Evolutionary conservation across 352 stramenopile species (phyloP), one percentile per base, ranked within the genome.

Genomic region (Phytopythium ostracodes): DNA sequence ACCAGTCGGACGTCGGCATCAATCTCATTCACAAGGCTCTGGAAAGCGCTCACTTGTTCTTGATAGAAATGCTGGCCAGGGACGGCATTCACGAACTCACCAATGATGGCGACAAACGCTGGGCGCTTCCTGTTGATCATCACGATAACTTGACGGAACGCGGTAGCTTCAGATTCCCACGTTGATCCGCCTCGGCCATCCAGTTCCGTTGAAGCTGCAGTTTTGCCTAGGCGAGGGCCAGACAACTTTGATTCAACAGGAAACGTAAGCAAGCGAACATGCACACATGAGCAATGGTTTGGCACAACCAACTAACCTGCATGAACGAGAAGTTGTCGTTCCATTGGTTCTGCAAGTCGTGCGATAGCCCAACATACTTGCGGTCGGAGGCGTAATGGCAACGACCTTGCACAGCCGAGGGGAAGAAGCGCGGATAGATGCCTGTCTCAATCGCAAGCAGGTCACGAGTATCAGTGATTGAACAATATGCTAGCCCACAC

Each of bases 281-380:
- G 55, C 47, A 12, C 18, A 53, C 36, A 24, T 25, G 18, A 29
- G 40, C 22, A 12, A 33, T 17, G 52, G n/a, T 33, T 42, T 25
- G 9, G 15, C 47, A 38, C n/a, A 31, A 25, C 10, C 9, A 46
- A 56, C 72, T 22, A 64, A 89, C 81, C 76, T 82, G 71, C 57
- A 91, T 79, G 67, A 92, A 93, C 9, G 65, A 71, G 62, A 91
- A 92, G 10, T 61, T 67, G 14, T 88, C 67, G 18, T 56, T 76
- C 82, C 84, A 95, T 51, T 90, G 67, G 63, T 92, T 92, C 71
- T 95, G 87, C 14, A 91, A 57, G 2, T 81, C 73, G 52, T 93
- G 84, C 1, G 74, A 85, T 36, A 82, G 73, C 4, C 87, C 87
- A 33, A 88, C 52, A 44, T 88, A 95, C 14, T 70, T 71, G 52